Base-by-base conservation (phyloP, 108 stramenopile genomes). In the Pseudonitzschia multistriata region DNA sequence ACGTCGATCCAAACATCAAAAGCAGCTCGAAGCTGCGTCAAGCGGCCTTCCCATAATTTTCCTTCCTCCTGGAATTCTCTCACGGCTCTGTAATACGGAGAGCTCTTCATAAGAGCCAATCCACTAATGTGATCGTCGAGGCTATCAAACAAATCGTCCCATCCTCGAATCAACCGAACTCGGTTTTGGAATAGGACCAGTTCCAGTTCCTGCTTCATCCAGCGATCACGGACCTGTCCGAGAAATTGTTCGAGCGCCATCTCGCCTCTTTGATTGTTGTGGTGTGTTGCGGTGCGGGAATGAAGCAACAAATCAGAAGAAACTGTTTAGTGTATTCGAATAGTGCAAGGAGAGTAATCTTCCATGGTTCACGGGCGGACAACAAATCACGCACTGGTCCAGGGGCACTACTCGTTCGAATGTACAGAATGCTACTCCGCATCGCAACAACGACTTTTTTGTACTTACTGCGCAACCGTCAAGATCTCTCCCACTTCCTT, bases 1-100 rank as follows among this genome's bases (percentile, higher is more conserved):
- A 97, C 97, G 62, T 98, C 97, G 45, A 97, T 91, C 99, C 98
- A 99, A 3, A 92, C 67, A 69, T 98, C 97, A 65, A 99, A 94
- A 8, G 96, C 90, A 19, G 83, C 77, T 36, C 94, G 77, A 5
- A 99, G 88, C 67, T 90, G 88, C 3, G 92, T 90, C 42, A 99
- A 77, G 33, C 94, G 86, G 50, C 94, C 94, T 67, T 98, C 97
- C 98, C 98, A 98, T 6, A 89, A 65, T 49, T 88, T 86, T 0
- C 96, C 96, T 50, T 97, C 97, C 74, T 97, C 97, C 72, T 98
- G 97, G 72, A 99, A 99, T 64, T 98, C 97, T 57, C 90, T 79
- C 1, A 95, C 94, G 21, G 90, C 61, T 28, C 86, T 81, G 61
- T 96, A 99, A 77, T 96, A 96, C 0, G 99, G 99, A 17, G 92